Evolutionary conservation across 441 rosid genomes (phyloP).

Genomic region (Aleurites moluccanus): DNA sequence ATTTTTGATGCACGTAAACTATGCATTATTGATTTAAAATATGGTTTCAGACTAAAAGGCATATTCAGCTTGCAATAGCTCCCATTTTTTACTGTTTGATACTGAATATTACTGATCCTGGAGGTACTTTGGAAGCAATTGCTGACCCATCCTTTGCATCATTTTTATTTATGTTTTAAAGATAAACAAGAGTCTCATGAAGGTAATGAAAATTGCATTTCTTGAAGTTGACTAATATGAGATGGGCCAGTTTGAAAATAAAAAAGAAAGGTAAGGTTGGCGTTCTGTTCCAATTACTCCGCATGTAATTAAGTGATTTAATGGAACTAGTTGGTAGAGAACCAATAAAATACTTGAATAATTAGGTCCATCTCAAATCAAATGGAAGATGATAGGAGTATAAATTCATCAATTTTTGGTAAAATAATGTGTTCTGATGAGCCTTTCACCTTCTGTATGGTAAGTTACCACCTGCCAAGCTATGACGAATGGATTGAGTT

Average conservation of each 20-base stretch:
- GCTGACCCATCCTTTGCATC: not conserved
- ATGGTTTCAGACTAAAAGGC: not conserved
- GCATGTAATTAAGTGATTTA: not conserved
- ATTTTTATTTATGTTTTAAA: not conserved
- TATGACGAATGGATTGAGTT: not conserved
- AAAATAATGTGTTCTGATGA: not conserved
- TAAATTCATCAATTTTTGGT: not conserved
- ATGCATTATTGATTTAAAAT: not conserved
- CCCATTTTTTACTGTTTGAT: not conserved
- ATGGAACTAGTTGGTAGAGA: not conserved
- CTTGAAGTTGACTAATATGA: slow-evolving; percentile 1
- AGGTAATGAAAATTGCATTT: not conserved
- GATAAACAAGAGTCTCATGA: not conserved
- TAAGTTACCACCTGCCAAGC: not conserved
- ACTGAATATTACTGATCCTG: not conserved
- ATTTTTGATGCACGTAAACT: not conserved
- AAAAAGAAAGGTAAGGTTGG: not conserved
- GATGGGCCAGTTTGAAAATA: not conserved
- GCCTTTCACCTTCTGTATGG: not conserved
- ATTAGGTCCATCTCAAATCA: not conserved
- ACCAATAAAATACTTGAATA: not conserved
- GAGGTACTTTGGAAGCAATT: not conserved
- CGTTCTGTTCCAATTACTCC: not conserved
- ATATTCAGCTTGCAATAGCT: not conserved
- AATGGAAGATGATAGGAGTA: not conserved